Evolutionary conservation across 768 basidiomycete genomes (phyloP), one percentile per base, ranked within the genome.

Genomic region (Termitomyces eurrhizus): DNA sequence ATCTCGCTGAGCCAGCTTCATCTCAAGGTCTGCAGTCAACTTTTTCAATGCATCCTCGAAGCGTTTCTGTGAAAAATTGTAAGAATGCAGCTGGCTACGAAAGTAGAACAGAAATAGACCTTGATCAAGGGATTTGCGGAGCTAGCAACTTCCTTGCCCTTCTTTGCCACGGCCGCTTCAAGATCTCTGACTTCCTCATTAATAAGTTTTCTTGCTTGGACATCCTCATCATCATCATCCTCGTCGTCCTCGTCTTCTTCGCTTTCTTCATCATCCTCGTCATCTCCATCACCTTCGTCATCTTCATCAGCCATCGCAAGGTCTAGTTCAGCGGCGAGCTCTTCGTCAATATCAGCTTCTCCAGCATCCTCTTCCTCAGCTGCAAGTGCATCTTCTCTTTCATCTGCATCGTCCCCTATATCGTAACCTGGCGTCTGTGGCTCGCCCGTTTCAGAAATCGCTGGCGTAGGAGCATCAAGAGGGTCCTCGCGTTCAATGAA

Each of bases 11-110:
- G 82, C 82, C 11, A 82, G 75, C 70, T 95, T 95, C 83, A 88
- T 86, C 64, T 95, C 94, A 35, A 95, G 77, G 69, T 97, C 94
- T 39, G 86, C 83, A 12, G 87, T 83, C 52, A 97, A 79, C 73
- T 96, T 97, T 78, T 88, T 92, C 67, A 95, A 73, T 18, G 91
- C 89, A 70, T 96, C 95, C 71, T 95, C 93, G 73, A 96, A 95
- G 39, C 94, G 94, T 83, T 89, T 90, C 89, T 95, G 54, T 60
- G 24, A 41, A 48, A 33, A 41, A 7, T 39, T 55, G 53, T 61
- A 32, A 26, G 41, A 37, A 1, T 67, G 62, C 18, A 35, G 14
- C 33, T 29, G 32, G 4, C 11, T 33, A 35, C 46, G 33, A 45
- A 26, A 26, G 35, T 13, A 37, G 24, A 16, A 29, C 4, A 29